Percentiles rank a stretch among this genome's conserved stretches.
Conservation (phyloP, 306 rosid species). For the Fagus sylvatica region DNA sequence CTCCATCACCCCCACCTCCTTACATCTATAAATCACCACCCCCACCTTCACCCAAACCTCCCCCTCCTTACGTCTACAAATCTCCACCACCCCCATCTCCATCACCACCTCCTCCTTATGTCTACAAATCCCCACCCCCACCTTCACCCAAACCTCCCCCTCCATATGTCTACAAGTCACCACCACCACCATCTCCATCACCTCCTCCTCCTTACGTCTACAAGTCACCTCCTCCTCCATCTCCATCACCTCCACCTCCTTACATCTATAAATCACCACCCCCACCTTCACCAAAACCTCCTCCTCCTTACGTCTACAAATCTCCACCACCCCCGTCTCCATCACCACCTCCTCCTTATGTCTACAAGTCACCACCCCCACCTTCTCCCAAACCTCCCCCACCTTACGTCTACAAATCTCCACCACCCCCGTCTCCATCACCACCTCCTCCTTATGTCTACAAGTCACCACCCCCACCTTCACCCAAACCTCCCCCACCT, state of each 20-base stretch:
- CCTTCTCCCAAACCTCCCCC: background rate
- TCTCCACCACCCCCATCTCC: background rate
- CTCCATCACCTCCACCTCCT: background rate
- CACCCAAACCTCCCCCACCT: rapidly evolving
- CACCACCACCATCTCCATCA: background rate
- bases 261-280: background rate
- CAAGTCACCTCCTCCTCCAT: background rate
- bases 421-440: background rate
- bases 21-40: background rate
- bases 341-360: rapidly evolving
- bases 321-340: background rate
- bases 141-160: background rate
- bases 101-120: background rate
- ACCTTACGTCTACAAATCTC: background rate
- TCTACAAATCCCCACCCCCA: background rate
- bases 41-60: background rate
- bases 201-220: background rate
- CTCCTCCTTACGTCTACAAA: background rate
- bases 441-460: background rate
- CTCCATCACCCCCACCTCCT: background rate
- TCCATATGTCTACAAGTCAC: background rate
- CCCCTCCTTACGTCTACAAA: background rate
- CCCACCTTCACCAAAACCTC: background rate
- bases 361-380: background rate
- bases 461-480: background rate